Percentiles rank a stretch among this genome's conserved stretches.
Evolutionary conservation across 805 yeast genomes (phyloP).

Genomic region (Debaryomyces prosopidis): DNA sequence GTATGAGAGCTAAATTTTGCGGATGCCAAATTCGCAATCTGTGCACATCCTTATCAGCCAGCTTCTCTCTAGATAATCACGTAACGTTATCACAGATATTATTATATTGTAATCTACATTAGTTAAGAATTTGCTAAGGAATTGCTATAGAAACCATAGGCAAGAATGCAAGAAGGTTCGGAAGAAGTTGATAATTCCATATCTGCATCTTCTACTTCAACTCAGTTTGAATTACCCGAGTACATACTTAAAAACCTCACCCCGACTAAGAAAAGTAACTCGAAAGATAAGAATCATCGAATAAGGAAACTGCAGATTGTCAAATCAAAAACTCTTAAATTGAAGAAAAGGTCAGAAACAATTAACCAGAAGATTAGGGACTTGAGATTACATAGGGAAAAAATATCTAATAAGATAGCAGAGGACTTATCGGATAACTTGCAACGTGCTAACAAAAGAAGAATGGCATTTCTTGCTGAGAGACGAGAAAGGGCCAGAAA

Average conservation of each 20-base stretch:
- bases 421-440: constrained; percentile 7
- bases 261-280: constrained; percentile 4
- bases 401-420: constrained; percentile 2
- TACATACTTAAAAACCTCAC: constrained; percentile 10
- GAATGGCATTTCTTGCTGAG: constrained; percentile 5
- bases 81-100: not conserved
- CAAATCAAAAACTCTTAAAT: constrained; percentile 5
- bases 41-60: constrained; percentile 1
- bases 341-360: constrained; percentile 5
- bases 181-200: not conserved
- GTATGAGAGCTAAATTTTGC: not conserved
- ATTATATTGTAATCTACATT: not conserved
- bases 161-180: not conserved
- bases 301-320: constrained; percentile 8
- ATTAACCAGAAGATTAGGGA: constrained; percentile 8
- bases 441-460: constrained; percentile 6
- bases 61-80: no score
- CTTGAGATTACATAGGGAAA: constrained; percentile 3
- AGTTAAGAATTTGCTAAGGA: not conserved
- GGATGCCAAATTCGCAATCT: constrained; percentile 4
- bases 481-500: constrained; percentile 7
- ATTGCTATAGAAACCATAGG: not conserved
- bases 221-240: constrained; percentile 5
- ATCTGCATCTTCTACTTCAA: constrained; percentile 2
- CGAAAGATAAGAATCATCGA: constrained; percentile 2